These are phyloP conservation scores for Zygosaccharomyces bailii DNA, from an alignment of 805 yeast species.

Conservation along the genomic window DNA sequence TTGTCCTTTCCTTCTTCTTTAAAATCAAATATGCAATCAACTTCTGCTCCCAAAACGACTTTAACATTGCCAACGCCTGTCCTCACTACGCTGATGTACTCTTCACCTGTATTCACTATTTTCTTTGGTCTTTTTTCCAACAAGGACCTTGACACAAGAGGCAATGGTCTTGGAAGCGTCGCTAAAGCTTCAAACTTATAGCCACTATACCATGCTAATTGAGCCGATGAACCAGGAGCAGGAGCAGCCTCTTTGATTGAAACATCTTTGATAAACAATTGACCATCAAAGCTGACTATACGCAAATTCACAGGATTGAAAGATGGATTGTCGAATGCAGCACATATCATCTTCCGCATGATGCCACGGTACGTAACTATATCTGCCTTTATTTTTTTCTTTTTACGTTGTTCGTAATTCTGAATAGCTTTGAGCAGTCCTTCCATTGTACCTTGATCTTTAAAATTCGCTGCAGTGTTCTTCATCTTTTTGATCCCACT, in stretches of 20 bases:
- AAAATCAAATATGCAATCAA: constrained; percentile 86
- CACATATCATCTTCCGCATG: constrained; percentile 59
- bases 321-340: constrained; percentile 49
- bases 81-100: constrained; percentile 73
- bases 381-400: constrained; percentile 50
- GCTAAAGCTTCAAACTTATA: constrained; percentile 82
- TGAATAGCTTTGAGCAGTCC: constrained; percentile 56
- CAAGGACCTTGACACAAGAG: constrained; percentile 56
- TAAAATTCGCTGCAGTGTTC: constrained; percentile 51
- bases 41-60: constrained; percentile 80
- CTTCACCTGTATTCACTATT: constrained; percentile 67
- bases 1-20: constrained; percentile 47
- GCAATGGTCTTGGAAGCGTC: constrained; percentile 75
- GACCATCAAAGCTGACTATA: constrained; percentile 70
- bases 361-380: constrained; percentile 83
- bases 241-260: constrained; percentile 32
- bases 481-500: constrained; percentile 61
- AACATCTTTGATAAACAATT: constrained; percentile 56
- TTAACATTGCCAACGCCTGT: constrained; percentile 77
- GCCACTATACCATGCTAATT: constrained; percentile 58
- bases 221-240: constrained; percentile 27
- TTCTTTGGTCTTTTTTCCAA: constrained; percentile 64
- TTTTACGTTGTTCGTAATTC: constrained; percentile 48
- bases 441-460: constrained; percentile 41
- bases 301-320: constrained; percentile 57